Evolutionary conservation across 2,329 filamentous ascomycete genomes (phyloP), one percentile per base, ranked within the genome.

Genomic region (Metarhizium robertsii): DNA sequence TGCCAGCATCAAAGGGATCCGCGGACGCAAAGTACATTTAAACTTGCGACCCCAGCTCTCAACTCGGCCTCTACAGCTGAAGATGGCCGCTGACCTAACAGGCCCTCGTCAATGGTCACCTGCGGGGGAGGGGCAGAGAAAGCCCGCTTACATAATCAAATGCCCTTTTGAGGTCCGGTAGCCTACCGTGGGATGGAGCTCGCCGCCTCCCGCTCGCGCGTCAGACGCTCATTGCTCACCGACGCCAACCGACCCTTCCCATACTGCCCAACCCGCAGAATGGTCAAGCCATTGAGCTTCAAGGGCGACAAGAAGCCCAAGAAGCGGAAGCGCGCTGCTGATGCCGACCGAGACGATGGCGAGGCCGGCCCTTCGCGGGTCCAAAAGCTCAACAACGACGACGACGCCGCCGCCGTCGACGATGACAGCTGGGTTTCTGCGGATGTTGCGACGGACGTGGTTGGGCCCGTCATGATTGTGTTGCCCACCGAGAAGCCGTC

Each of bases 261-360:
- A 54, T 48, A 57, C 55, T 34, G 50, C 55, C 50, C 54, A 52
- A 42, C 16, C 51, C 50, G 49, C 42, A 45, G 30, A 59, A 94
- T 94, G 88, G 86, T 95, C 63, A 96, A 95, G 70, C 86, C 92
- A 50, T 81, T 99, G 57, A 79, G 84, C 51, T 99, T 99, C 79
- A 99, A 99, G 75, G 94, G 94, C 77, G 94, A 99, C 75, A 96
- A 95, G 73, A 94, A 94, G 75, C 75, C 83, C 57, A 96, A 94
- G 73, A 96, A 96, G 78, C 83, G 90, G 70, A 96, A 96, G 79
- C 84, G 88, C 63, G 73, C 79, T 50, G 75, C 77, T 53, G 52
- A 36, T 7, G 74, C 74, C 47, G 76, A 82, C 47, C 73, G 77
- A 57, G 71, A 74, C 42, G 68, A 71, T 13, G 68, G 80, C 47